These are phyloP conservation scores for Cryphonectria carpinicola DNA, from an alignment of 2,329 filamentous ascomycete species.

Conservation along the genomic window DNA sequence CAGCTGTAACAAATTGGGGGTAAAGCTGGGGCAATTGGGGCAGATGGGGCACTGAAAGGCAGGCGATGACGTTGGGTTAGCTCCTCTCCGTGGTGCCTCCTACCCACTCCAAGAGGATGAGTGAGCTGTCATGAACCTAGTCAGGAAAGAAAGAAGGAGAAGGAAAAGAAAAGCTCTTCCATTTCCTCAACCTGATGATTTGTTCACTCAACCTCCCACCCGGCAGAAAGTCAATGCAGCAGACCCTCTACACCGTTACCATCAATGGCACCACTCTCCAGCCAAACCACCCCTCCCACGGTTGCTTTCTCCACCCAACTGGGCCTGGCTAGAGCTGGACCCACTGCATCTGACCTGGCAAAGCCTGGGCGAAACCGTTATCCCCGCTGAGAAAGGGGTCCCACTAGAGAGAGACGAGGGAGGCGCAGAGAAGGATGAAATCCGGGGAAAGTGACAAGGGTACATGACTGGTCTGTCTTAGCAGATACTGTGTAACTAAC, in stretches of 20 bases:
- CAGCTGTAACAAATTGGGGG: constrained; percentile 4
- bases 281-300: background rate
- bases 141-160: too few relatives aligned
- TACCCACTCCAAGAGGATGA: background rate
- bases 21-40: background rate
- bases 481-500: background rate
- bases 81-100: background rate
- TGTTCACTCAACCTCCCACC: background rate
- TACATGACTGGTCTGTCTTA: constrained; percentile 8
- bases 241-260: background rate
- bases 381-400: constrained; percentile 6
- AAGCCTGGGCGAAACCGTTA: background rate
- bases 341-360: background rate
- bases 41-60: too few relatives aligned
- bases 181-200: background rate
- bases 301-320: constrained; percentile 4
- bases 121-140: too few relatives aligned
- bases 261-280: background rate
- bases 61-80: constrained; percentile 13
- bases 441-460: constrained; percentile 17
- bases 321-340: background rate
- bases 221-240: background rate
- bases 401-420: background rate
- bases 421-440: background rate
- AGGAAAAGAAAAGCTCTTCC: background rate